Evolutionary conservation across 805 yeast species (phyloP).

Genomic region (Ogataea degrootiae): DNA sequence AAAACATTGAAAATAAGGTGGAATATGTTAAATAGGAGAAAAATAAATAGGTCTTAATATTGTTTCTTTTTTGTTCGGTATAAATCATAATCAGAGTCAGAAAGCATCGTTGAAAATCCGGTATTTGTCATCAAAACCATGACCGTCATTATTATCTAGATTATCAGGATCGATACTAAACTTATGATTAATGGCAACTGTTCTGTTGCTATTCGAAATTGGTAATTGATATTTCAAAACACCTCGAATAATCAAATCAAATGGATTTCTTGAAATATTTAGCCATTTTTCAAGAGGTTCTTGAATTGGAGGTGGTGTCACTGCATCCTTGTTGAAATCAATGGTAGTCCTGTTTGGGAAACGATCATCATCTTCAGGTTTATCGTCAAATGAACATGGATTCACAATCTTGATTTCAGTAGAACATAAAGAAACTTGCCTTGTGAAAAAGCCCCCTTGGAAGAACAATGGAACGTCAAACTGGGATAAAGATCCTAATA

Average conservation of each 20-base stretch:
- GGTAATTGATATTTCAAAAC: slow-evolving; percentile 74
- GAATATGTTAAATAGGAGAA: no score
- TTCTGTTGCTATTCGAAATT: slow-evolving; percentile 45
- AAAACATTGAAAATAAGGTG: no score
- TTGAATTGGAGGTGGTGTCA: slow-evolving; percentile 7
- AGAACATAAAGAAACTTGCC: slow-evolving; percentile 51
- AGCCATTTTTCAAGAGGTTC: slow-evolving; percentile 58
- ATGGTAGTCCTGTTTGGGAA: slow-evolving; percentile 2
- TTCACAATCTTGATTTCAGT: slow-evolving; percentile 67
- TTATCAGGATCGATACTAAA: slow-evolving; percentile 50
- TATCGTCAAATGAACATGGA: slow-evolving; percentile 52
- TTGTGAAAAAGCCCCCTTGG: slow-evolving; percentile 70
- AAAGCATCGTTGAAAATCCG: no score
- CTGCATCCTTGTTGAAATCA: neutral
- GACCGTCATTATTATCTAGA: neutral
- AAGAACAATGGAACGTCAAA: slow-evolving; percentile 74
- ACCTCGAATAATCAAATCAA: slow-evolving; percentile 82
- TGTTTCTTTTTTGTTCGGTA: no score
- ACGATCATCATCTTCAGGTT: slow-evolving; percentile 8
- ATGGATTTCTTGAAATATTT: slow-evolving; percentile 68
- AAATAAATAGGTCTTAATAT: no score
- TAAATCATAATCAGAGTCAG: no score
- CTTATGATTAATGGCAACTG: slow-evolving; percentile 58
- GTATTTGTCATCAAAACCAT: neutral
- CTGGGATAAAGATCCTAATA: slow-evolving; percentile 62